Evolutionary conservation across 73 alveolate species (phyloP), one percentile per base, ranked within the genome.

Genomic region (Uronychia setigera): DNA sequence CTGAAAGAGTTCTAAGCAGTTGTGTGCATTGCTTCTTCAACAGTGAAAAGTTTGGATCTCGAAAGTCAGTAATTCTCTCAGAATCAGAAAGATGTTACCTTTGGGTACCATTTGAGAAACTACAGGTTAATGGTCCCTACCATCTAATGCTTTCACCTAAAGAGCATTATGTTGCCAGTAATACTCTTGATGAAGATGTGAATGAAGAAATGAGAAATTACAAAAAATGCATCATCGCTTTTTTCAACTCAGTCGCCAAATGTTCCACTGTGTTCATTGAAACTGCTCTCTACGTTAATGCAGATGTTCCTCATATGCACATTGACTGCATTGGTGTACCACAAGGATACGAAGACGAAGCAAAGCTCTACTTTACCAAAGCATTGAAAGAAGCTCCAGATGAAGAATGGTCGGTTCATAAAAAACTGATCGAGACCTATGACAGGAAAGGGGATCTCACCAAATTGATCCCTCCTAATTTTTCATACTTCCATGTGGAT

Each of bases 381-480:
- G 32, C 91, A 9, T 81, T 88, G 46, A 31, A 59, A 32, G 94
- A 88, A 29, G 91, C 81, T 58, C 67, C 67, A 11, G 94, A 88
- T 59, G 60, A 84, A 0, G 94, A 88, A 35, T 88, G 94, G 94
- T 77, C 90, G 26, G 27, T 28, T 1, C 94, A 88, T 34, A 88
- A 78, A 35, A 88, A 88, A 76, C 77, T 88, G 29, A 83, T 83
- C 32, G 91, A 88, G 33, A 88, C 94, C 0, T 59, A 79, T 31
- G 83, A 75, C 27, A 77, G 76, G 0, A 58, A 83, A 59, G 94
- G 94, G 31, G 82, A 35, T 31, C 81, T 88, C 33, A 58, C 88
- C 82, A 82, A 67, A 35, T 74, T 83, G 26, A 33, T 88, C 58
- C 94, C 94, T 26, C 0, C 87, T 26, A 59, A 58, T 25, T 83